phyloP scores from a whole-genome alignment of 495 filamentous ascomycete genomes.

The Aeminium ludgeri region DNA sequence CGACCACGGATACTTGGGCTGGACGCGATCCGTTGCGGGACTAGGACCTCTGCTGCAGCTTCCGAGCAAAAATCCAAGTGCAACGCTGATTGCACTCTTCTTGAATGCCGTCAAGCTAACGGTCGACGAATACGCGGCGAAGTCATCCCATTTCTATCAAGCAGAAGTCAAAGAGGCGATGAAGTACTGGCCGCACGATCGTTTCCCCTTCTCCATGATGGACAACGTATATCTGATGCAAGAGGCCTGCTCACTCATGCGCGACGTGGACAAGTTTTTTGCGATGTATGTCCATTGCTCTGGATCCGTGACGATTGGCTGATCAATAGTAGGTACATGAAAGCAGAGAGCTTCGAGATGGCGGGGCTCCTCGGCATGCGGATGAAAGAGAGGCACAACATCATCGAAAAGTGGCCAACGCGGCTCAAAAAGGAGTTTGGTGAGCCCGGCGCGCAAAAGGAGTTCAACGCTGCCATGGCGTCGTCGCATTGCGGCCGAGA shows the following conservation, averaged over 20 bases:
- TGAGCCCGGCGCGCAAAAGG: constrained; percentile 23
- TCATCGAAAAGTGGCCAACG: constrained; percentile 28
- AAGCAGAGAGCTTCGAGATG: background rate
- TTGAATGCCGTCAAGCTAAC: constrained; percentile 16
- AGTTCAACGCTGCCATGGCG: constrained; percentile 16
- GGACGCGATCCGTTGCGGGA: background rate
- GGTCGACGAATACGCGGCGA: background rate
- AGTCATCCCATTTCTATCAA: background rate
- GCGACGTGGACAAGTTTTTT: constrained; percentile 1
- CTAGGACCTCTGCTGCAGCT: constrained; percentile 16
- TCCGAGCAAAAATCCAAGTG: constrained; percentile 15
- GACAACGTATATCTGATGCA: background rate
- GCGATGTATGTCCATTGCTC: background rate
- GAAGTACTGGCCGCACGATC: background rate
- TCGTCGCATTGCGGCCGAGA: constrained; percentile 14
- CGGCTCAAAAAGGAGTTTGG: constrained; percentile 21
- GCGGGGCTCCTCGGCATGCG: constrained; percentile 4
- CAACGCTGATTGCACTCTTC: constrained; percentile 21
- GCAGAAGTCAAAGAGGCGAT: background rate
- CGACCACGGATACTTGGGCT: constrained; percentile 16
- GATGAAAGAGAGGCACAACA: constrained; percentile 24
- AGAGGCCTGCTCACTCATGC: background rate
- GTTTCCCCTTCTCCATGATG: too few species aligned
- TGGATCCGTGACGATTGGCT: too few species aligned
- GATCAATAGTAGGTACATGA: background rate